phyloP scores from a whole-genome alignment of 2,329 filamentous ascomycete genomes.

The Paracoccidioides brasiliensis region DNA sequence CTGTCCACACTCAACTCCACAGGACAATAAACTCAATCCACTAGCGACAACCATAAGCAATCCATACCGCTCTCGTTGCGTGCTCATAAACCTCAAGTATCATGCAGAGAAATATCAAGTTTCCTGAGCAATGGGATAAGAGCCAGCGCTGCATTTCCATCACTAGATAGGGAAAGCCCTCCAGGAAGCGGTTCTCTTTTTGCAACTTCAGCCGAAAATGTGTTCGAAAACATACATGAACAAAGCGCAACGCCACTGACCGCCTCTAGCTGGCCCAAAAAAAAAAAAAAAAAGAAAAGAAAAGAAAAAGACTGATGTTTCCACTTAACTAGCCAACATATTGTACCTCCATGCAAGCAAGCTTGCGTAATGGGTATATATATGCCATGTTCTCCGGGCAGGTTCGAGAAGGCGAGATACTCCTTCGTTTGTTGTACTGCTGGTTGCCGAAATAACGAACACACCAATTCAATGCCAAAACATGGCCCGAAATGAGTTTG shows the following conservation, averaged over 20 bases:
- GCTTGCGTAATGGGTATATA: background rate
- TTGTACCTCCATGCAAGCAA: background rate
- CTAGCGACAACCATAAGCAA: background rate
- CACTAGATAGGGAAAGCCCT: background rate
- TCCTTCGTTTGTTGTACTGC: background rate
- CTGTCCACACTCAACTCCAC: background rate
- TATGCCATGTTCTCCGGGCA: background rate
- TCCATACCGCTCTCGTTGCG: background rate
- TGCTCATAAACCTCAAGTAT: background rate
- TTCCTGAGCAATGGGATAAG: background rate
- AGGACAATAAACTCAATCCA: background rate
- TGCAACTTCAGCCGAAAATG: background rate
- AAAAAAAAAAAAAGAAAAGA: background rate
- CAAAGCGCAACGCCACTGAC: constrained; percentile 4
- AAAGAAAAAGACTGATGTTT: background rate
- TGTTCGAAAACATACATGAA: constrained; percentile 2
- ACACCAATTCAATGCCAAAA: background rate
- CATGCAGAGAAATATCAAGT: background rate
- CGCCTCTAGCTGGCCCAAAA: background rate
- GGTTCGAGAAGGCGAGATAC: background rate
- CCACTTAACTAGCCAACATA: background rate
- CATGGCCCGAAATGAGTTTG: background rate
- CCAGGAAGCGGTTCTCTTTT: background rate
- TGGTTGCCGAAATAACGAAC: background rate
- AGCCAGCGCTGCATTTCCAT: background rate